Evolutionary conservation across 2,329 filamentous ascomycete genomes (phyloP).

Genomic region (Trichoderma aggressivum): DNA sequence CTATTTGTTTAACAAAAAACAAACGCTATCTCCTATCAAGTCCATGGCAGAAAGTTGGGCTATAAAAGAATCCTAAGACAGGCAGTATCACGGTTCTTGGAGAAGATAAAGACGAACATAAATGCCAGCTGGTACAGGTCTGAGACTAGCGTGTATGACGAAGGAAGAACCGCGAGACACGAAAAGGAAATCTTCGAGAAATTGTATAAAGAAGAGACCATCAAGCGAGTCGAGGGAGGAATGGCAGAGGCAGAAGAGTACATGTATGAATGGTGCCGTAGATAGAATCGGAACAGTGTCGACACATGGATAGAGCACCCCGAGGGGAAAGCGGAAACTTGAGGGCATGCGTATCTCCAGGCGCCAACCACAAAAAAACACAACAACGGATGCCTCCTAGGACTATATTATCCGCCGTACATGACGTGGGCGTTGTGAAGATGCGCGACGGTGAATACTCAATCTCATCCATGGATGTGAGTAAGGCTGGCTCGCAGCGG

Average conservation of each 20-base stretch:
- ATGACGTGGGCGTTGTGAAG: no score
- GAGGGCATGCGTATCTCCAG: background rate
- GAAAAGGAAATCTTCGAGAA: background rate
- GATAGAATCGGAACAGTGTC: background rate
- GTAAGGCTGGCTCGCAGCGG: no score
- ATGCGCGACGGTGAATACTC: no score
- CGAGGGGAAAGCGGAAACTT: background rate
- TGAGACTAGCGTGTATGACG: background rate
- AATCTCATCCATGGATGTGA: no score
- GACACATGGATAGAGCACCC: background rate
- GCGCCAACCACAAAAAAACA: background rate
- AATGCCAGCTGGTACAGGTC: background rate
- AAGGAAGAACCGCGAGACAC: accelerated
- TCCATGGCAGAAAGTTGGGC: no score
- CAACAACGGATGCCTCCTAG: background rate
- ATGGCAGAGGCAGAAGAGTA: no score
- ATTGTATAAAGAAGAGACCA: background rate
- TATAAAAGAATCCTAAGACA: background rate
- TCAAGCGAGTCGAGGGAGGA: background rate
- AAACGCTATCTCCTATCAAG: no score
- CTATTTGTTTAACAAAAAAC: background rate
- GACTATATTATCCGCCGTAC: no score
- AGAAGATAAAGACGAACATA: background rate
- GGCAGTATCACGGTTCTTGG: background rate
- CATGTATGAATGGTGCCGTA: background rate